Evolutionary conservation across 352 stramenopile genomes (phyloP), one percentile per base, ranked within the genome.

Genomic region (Elongisporangium prolatum): DNA sequence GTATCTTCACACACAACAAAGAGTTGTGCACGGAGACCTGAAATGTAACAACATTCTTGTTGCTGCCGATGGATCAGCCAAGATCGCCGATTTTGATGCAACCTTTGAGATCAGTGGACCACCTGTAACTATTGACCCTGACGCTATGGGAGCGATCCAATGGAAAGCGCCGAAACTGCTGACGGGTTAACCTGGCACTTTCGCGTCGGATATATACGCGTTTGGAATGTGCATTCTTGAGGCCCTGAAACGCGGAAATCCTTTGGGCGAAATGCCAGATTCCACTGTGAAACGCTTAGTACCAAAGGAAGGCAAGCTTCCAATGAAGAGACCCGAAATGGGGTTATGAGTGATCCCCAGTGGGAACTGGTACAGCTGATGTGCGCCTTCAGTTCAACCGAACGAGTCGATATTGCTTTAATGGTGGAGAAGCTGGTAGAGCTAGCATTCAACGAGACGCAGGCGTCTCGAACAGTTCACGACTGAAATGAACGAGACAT

Each of bases 1-100:
- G 24, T 97, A 96, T 72, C 52, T 88, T 10, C 76, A 84, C 21
- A 44, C 59, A 2, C 14, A 61, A 0, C 52, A 54, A 10, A 52
- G 18, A 17, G 7, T 48, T 0, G 48, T 38, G 7, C 65, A 66
- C 54, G 64, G 60, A 47, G 58, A 69, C 24, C 16, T 65, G 5
- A 72, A 69, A 54, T 59, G 62, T 50, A 3, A 60, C 40, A 21
- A 63, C 9, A 40, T 40, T 40, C 5, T 40, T 13, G 28, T 40
- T 40, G 4, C 28, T 13, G 28, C 28, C 2, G 28, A 13, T 40
- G 28, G 28, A 40, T 2, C 9, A 2, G 28, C 8, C 5, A 40
- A 40, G 9, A 40, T 40, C 28, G 14, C 28, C 4, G 28, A 40
- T 40, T 40, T 40, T 40, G 28, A 9, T 40, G 4, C 28, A 8